phyloP scores from a whole-genome alignment of 371 early-diverging fungal genomes.

The Circinella minor region DNA sequence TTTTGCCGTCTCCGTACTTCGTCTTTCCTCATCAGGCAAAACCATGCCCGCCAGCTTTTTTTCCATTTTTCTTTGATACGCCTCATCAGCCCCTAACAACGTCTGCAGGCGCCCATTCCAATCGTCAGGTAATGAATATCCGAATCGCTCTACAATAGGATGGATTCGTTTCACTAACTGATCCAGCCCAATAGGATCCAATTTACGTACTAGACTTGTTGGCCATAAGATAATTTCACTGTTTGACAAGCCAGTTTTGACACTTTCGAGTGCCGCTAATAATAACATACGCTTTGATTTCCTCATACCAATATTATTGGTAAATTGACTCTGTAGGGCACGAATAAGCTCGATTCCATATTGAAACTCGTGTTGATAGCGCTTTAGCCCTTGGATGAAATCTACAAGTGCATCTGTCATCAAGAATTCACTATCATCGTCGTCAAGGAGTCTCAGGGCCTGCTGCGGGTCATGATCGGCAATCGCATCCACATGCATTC shows the following conservation, averaged over 20 bases:
- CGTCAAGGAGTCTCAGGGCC: constrained; percentile 56
- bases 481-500: constrained; percentile 54
- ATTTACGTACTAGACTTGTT: constrained; percentile 32
- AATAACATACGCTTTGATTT: constrained; percentile 59
- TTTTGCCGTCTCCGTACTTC: constrained; percentile 56
- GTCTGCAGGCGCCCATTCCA: constrained; percentile 25
- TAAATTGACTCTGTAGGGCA: constrained; percentile 54
- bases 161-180: constrained; percentile 13
- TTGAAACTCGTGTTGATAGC: constrained; percentile 58
- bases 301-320: constrained; percentile 40
- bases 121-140: constrained; percentile 12
- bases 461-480: constrained; percentile 45
- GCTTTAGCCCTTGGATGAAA: constrained; percentile 40
- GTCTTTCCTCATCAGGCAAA: constrained; percentile 32
- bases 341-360: constrained; percentile 56
- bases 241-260: constrained; percentile 27
- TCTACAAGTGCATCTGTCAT: constrained; percentile 41
- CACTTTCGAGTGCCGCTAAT: constrained; percentile 50
- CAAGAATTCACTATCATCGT: constrained; percentile 53
- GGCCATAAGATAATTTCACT: constrained; percentile 26
- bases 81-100: constrained; percentile 13
- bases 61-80: constrained; percentile 27
- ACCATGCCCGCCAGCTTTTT: constrained; percentile 42
- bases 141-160: constrained; percentile 7
- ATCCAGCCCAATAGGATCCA: constrained; percentile 23